phyloP scores from a whole-genome alignment of 2,329 filamentous ascomycete species.

The Trichophyton equinum region DNA sequence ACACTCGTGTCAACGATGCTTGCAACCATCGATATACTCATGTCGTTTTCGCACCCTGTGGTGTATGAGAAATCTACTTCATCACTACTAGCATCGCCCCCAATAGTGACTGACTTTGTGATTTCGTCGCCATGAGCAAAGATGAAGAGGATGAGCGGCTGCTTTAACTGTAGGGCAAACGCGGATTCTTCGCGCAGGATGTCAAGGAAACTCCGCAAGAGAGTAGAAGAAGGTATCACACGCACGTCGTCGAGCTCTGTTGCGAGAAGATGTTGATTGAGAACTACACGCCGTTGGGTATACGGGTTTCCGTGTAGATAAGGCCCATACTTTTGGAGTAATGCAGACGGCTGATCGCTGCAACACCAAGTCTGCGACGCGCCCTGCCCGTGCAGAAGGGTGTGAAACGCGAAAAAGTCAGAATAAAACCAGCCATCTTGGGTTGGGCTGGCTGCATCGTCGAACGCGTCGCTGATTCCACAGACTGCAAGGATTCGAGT shows the following conservation, averaged over 20 bases:
- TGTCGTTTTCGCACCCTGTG: neutral
- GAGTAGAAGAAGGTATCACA: conserved; percentile 3
- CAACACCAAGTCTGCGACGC: conserved; percentile 10
- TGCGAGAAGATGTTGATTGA: conserved; percentile 1
- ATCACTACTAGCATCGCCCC: neutral
- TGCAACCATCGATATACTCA: conserved; percentile 4
- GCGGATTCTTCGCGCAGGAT: conserved; percentile 6
- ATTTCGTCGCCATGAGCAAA: conserved; percentile 9
- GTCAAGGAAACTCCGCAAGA: conserved; percentile 7
- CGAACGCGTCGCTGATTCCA: conserved; percentile 5
- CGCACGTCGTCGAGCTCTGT: conserved; percentile 4
- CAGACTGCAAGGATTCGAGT: conserved; percentile 8
- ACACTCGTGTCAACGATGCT: neutral
- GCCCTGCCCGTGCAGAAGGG: conserved; percentile 6
- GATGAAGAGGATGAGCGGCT: conserved; percentile 6
- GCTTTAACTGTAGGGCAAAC: conserved; percentile 2
- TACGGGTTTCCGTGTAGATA: conserved; percentile 5
- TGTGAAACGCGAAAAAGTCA: conserved; percentile 12
- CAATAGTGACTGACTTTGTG: conserved; percentile 3
- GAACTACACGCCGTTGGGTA: conserved; percentile 6
- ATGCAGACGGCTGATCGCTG: conserved; percentile 4
- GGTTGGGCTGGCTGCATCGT: neutral
- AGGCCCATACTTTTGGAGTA: conserved; percentile 9
- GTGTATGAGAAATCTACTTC: neutral
- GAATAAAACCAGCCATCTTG: conserved; percentile 11